phyloP scores from a whole-genome alignment of 2,329 filamentous ascomycete genomes.

The Pseudogymnoascus sp. region DNA sequence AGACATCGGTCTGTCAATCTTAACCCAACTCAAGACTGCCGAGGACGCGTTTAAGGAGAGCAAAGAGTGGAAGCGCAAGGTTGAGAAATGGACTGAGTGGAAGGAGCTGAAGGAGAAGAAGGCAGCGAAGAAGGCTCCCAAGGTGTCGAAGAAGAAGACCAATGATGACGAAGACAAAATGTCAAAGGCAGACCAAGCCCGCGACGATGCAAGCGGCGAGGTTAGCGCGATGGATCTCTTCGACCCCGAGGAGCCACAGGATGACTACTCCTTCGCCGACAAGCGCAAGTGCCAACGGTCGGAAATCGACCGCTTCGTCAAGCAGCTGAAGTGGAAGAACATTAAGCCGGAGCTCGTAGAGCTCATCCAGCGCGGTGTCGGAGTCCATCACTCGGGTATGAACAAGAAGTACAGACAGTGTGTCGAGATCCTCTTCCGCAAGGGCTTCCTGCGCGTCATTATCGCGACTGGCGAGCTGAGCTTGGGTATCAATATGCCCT shows the following conservation, averaged over 20 bases:
- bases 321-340: conserved; percentile 43
- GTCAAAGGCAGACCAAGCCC: conserved; percentile 49
- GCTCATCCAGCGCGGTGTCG: conserved; percentile 60
- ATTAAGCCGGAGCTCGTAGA: conserved; percentile 48
- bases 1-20: conserved; percentile 43
- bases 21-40: conserved; percentile 45
- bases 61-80: conserved; percentile 52
- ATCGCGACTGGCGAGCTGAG: conserved; percentile 71
- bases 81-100: conserved; percentile 52
- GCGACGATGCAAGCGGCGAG: conserved; percentile 50
- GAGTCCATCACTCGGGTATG: conserved; percentile 74
- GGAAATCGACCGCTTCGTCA: conserved; percentile 51
- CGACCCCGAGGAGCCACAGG: conserved; percentile 55
- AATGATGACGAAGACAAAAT: conserved; percentile 39
- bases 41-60: conserved; percentile 53
- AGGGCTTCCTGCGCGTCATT: conserved; percentile 62
- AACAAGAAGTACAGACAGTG: conserved; percentile 68
- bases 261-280: conserved; percentile 61
- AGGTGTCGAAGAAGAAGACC: conserved; percentile 36
- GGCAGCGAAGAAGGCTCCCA: conserved; percentile 34
- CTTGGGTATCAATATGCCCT: conserved; percentile 78
- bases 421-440: conserved; percentile 68
- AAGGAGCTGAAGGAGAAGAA: conserved; percentile 41
- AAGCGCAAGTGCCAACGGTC: conserved; percentile 47
- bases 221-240: conserved; percentile 56